Conservation (phyloP, 805 yeast species). For the Nakazawaea laoshanensis region DNA sequence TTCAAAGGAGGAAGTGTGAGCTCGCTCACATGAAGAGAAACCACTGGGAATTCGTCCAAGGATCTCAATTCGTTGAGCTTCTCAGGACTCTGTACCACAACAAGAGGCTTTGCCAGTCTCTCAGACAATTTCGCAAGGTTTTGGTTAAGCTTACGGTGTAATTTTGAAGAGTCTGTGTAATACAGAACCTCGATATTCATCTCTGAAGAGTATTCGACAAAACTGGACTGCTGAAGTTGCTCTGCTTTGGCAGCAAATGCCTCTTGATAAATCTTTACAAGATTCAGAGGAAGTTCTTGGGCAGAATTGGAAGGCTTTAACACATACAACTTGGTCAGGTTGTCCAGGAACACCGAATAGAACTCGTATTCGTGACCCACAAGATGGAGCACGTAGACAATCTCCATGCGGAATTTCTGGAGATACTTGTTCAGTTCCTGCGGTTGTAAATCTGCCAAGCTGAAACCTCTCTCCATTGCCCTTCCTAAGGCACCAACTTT, state of each 20-base stretch:
- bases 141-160: constrained; percentile 52
- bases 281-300: constrained; percentile 49
- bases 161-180: constrained; percentile 43
- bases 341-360: constrained; percentile 52
- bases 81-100: constrained; percentile 68
- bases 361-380: constrained; percentile 70
- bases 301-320: constrained; percentile 65
- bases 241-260: constrained; percentile 37
- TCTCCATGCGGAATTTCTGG: constrained; percentile 42
- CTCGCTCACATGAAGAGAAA: constrained; percentile 53
- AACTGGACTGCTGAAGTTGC: constrained; percentile 29
- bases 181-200: constrained; percentile 48
- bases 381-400: constrained; percentile 61
- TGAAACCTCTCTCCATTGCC: constrained; percentile 83
- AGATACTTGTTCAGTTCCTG: constrained; percentile 47
- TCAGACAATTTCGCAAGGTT: constrained; percentile 47
- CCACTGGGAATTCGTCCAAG: constrained; percentile 49
- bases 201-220: constrained; percentile 44
- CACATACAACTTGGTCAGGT: constrained; percentile 40
- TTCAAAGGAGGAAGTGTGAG: constrained; percentile 63
- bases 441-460: constrained; percentile 33
- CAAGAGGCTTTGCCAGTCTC: constrained; percentile 53
- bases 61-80: constrained; percentile 41
- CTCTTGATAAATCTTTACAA: constrained; percentile 50
- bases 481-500: constrained; percentile 78